Evolutionary conservation across 2,329 filamentous ascomycete genomes (phyloP).

Genomic region (Aquanectria penicillioides): DNA sequence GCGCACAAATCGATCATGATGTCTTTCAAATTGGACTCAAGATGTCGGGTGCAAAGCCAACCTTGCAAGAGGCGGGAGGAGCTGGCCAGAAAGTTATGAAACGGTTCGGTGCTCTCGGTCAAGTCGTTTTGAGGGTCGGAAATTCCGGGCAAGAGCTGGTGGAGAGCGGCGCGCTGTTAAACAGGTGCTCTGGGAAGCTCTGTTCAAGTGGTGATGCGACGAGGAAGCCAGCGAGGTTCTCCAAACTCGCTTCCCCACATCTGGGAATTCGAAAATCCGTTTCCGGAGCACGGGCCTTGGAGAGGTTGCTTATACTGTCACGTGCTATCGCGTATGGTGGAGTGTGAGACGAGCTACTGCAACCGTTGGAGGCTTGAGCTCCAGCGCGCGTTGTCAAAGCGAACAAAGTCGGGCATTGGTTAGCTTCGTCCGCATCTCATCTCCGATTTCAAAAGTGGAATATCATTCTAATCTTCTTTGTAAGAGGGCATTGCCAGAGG

Average conservation of each 20-base stretch:
- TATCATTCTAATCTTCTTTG: too few species aligned
- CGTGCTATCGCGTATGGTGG: constrained; percentile 28
- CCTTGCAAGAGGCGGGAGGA: constrained; percentile 33
- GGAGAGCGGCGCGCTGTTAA: constrained; percentile 27
- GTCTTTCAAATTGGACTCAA: constrained; percentile 43
- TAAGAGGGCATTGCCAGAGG: neutral
- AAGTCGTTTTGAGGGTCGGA: constrained; percentile 5
- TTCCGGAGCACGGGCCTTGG: constrained; percentile 24
- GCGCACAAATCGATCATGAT: constrained; percentile 55
- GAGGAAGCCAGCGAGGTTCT: constrained; percentile 40
- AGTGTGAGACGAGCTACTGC: neutral
- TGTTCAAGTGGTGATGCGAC: constrained; percentile 43
- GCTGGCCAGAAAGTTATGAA: constrained; percentile 20
- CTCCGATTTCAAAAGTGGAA: too few species aligned
- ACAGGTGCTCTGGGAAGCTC: constrained; percentile 40
- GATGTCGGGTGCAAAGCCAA: constrained; percentile 37
- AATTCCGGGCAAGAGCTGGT: constrained; percentile 28
- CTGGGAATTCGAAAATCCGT: constrained; percentile 33
- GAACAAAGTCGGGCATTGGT: too few species aligned
- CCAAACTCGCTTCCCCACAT: constrained; percentile 37
- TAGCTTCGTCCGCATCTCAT: too few species aligned
- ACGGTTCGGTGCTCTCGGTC: constrained; percentile 23
- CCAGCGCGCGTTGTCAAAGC: too few species aligned
- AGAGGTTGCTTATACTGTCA: neutral
- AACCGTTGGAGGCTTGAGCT: too few species aligned